Conservation (phyloP, 2,329 filamentous ascomycete species). For the Colletotrichum brevisporum region DNA sequence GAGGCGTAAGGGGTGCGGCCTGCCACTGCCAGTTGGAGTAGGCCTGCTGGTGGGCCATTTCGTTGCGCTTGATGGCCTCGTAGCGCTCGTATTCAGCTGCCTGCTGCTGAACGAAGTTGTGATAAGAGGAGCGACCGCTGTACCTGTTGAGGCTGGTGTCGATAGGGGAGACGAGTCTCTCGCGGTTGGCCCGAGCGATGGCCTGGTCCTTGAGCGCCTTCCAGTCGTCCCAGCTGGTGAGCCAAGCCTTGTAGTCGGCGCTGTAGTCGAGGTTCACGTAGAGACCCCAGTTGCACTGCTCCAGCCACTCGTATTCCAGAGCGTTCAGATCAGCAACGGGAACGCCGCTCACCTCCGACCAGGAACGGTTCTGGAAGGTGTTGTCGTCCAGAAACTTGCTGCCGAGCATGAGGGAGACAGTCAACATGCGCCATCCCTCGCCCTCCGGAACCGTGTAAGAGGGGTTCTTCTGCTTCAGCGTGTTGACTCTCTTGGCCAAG, state of each 20-base stretch:
- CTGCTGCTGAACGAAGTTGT: conserved; percentile 68
- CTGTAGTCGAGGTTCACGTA: conserved; percentile 87
- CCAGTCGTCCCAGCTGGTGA: conserved; percentile 73
- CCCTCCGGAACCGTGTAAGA: conserved; percentile 73
- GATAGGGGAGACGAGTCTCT: conserved; percentile 61
- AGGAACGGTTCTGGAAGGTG: conserved; percentile 97
- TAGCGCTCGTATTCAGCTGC: conserved; percentile 67
- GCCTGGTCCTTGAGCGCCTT: conserved; percentile 67
- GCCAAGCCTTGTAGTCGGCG: conserved; percentile 77
- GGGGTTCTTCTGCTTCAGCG: conserved; percentile 69
- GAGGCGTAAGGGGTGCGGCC: conserved; percentile 67
- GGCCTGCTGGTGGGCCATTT: conserved; percentile 49
- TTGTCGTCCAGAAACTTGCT: conserved; percentile 98
- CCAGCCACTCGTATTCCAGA: conserved; percentile 90
- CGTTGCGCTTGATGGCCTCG: conserved; percentile 60
- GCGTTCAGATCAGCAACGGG: conserved; percentile 85
- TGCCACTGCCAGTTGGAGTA: conserved; percentile 54
- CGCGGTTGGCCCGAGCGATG: conserved; percentile 54
- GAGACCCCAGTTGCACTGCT: conserved; percentile 85
- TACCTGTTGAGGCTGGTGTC: conserved; percentile 48
- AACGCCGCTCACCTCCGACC: conserved; percentile 95
- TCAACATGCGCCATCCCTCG: conserved; percentile 89
- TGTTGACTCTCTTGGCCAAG: conserved; percentile 85
- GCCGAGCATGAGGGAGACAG: conserved; percentile 85
- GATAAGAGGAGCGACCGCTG: conserved; percentile 54